Percentiles rank a stretch among this genome's conserved stretches.
Evolutionary conservation across 371 early-diverging fungal species (phyloP).

Genomic region (Edhazardia aedis): DNA sequence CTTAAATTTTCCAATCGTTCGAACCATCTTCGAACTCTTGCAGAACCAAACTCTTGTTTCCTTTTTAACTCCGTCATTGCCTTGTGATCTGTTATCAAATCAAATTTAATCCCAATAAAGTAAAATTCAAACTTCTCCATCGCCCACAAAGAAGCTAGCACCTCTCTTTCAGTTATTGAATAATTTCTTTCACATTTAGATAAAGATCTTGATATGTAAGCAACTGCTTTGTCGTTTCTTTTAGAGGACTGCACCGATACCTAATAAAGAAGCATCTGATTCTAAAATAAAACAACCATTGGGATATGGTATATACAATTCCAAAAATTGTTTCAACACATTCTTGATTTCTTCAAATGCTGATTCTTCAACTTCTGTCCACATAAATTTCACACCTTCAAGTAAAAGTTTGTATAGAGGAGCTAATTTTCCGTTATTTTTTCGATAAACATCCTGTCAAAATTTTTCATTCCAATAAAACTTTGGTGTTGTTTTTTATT

Average conservation of each 20-base stretch:
- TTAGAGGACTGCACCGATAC: conserved; percentile 6
- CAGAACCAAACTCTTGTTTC: neutral
- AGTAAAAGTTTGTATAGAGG: neutral
- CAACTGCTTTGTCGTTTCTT: conserved; percentile 1
- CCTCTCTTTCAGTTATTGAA: neutral
- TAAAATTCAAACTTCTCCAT: neutral
- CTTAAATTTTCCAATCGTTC: neutral
- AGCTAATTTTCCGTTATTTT: neutral
- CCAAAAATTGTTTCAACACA: neutral
- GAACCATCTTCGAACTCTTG: neutral
- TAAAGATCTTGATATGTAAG: neutral
- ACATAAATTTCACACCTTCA: neutral
- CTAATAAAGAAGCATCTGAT: conserved; percentile 10
- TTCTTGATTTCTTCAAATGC: neutral
- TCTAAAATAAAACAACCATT: conserved; percentile 10
- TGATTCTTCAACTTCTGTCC: neutral
- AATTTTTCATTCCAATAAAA: conserved; percentile 11
- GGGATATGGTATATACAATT: conserved; percentile 1
- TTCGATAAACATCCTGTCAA: conserved; percentile 9
- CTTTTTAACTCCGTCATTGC: neutral
- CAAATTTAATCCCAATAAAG: neutral
- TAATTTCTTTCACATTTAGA: neutral
- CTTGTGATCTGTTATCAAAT: conserved; percentile 3
- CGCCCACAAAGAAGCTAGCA: neutral
- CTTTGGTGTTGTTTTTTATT: conserved; percentile 1